Evolutionary conservation across 1,284 basidiomycete species (phyloP).

Genomic region (Tilletia walkeri): DNA sequence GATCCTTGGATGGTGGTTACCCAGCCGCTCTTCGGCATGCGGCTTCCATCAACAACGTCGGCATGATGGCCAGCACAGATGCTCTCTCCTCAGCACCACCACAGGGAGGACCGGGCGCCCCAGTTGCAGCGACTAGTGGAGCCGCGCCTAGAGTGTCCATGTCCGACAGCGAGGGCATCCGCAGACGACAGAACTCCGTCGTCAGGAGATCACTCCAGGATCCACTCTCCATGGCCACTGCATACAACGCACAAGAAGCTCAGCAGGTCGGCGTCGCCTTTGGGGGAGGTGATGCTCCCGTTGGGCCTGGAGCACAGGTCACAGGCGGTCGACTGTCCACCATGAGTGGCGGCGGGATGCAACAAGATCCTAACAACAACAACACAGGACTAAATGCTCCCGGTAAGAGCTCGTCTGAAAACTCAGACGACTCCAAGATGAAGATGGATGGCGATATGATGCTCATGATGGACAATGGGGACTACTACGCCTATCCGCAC

Average conservation of each 20-base stretch:
- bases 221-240: conserved; percentile 5
- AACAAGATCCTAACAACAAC: neutral
- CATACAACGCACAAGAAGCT: neutral
- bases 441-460: conserved; percentile 12
- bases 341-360: neutral
- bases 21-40: neutral
- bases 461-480: neutral
- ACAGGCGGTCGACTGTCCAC: neutral
- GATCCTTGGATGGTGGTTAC: neutral
- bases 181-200: conserved; percentile 3
- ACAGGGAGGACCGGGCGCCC: neutral
- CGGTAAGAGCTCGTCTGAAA: neutral
- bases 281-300: neutral
- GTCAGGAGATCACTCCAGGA: conserved; percentile 10
- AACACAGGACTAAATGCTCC: neutral
- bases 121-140: neutral
- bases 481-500: conserved; percentile 11
- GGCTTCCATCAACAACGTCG: neutral
- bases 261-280: conserved; percentile 5
- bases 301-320: neutral
- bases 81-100: neutral
- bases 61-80: neutral
- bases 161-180: neutral
- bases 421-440: conserved; percentile 1
- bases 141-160: neutral